Evolutionary conservation across 768 basidiomycete species (phyloP), one percentile per base, ranked within the genome.

Genomic region (Leucosporidium scottii): DNA sequence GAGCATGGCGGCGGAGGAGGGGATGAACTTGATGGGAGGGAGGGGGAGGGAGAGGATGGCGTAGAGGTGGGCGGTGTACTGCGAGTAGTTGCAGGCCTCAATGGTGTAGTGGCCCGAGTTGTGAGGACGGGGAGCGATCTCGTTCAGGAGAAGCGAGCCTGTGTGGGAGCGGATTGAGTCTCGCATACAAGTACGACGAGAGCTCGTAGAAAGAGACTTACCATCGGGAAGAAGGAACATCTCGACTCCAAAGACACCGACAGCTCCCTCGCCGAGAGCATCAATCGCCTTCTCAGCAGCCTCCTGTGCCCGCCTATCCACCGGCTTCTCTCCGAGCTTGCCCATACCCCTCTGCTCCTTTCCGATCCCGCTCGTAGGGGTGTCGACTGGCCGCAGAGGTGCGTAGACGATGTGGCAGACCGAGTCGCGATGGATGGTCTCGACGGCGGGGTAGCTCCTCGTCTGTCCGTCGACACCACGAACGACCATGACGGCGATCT

Each of bases 21-120:
- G 71, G 23, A 65, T 65, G 48, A 73, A 64, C n/a, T 39, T 34
- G 63, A 73, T 64, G 5, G 55, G 62, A 0, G 91, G 88, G 25
- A 98, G 83, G 12, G 93, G 93, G 8, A 97, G 83, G 48, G 83
- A 84, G 20, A 97, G 85, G 78, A 99, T 93, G 25, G 93, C 90
- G 47, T 93, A 91, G 60, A 98, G 87, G 78, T 98, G 96, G 73
- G 97, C 96, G 78, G 92, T 91, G 79, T 90, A 99, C 79, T 98
- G 96, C 3, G 94, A 97, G 3, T 92, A 90, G 73, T 91, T 83
- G 78, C 93, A 98, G 0, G 94, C 93, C 80, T 98, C 96, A 76
- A 98, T 98, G 34, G 93, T 96, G 79, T 97, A 94, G 78, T 99
- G 96, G 0, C 94, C 96, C 13, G 93, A 97, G 80, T 98, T 99